phyloP scores from a whole-genome alignment of 2,329 filamentous ascomycete genomes.

The Helotiales sp. region DNA sequence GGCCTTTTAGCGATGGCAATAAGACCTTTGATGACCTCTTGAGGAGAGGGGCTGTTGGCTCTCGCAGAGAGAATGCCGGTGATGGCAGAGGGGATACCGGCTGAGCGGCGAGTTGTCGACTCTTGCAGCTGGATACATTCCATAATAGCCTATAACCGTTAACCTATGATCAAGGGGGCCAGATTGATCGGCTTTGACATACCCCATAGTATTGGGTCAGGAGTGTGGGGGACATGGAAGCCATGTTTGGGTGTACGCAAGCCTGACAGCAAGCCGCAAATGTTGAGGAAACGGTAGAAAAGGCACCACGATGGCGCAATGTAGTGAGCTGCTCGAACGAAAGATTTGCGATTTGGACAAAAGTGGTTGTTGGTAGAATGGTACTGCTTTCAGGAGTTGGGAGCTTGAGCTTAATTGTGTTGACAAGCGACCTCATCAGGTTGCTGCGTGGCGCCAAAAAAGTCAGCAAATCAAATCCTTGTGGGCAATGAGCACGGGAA shows the following conservation, averaged over 20 bases:
- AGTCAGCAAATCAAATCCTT: constrained; percentile 13
- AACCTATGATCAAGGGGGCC: constrained; percentile 28
- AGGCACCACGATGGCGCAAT: constrained; percentile 87
- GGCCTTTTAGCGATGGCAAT: constrained; percentile 61
- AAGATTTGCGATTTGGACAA: constrained; percentile 70
- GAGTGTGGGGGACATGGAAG: constrained; percentile 24
- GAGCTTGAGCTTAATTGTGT: constrained; percentile 47
- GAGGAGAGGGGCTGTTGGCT: constrained; percentile 62
- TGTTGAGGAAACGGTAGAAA: constrained; percentile 89
- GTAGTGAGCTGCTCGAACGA: constrained; percentile 83
- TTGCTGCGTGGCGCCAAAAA: constrained; percentile 57
- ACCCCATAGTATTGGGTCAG: constrained; percentile 75
- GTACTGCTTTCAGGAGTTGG: constrained; percentile 48
- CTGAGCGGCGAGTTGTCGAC: constrained; percentile 86
- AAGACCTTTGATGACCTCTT: constrained; percentile 66
- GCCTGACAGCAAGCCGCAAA: constrained; percentile 76
- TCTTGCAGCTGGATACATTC: constrained; percentile 74
- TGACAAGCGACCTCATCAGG: constrained; percentile 67
- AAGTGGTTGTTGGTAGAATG: constrained; percentile 59
- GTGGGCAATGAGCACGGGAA: background rate
- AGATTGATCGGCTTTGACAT: constrained; percentile 31
- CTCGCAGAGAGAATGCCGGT: constrained; percentile 78
- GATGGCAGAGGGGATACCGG: constrained; percentile 87
- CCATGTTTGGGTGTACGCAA: background rate
- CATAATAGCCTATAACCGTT: constrained; percentile 59